Base-by-base conservation (phyloP, 2,329 filamentous ascomycete species). In the Hymenotorrendiella dingleyae region DNA sequence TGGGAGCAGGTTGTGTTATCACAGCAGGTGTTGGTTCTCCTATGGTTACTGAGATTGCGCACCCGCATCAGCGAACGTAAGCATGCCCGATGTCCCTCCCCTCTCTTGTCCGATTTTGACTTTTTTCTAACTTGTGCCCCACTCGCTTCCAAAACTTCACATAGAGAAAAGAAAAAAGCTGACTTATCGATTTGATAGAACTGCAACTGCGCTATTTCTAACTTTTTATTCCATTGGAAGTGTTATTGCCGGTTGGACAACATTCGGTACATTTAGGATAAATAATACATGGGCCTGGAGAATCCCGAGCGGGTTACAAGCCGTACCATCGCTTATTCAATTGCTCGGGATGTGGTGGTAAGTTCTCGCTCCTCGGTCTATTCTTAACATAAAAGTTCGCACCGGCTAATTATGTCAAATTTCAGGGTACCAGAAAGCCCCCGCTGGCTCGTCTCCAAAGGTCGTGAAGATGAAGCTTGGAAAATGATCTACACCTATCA, bases 401-500 rank as follows among this genome's bases (percentile, higher is more conserved):
- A n/a, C n/a, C n/a, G n/a, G n/a, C n/a, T n/a, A n/a, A n/a, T n/a
- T n/a, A 19, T 19, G 7, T 41, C 39, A 12, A 11, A 19, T 11
- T 49, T 46, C 21, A 65, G 73, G 47, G 62, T 78, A 5, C 74
- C 76, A 2, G 75, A 79, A 53, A 72, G 68, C 16, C 76, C 76
- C 6, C 62, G 75, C 42, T 78, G 72, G 72, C 62, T 78, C n/a
- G 72, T 74, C 48, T 68, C 68, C 40, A 68, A 76, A 40, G 72
- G 75, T 46, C 71, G 73, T 12, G 67, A 72, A n/a, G 73, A 78
- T n/a, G 68, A 80, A 48, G 77, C 75, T 0, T 62, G 72, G 14
- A 62, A 66, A 2, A 71, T 75, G 4, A 68, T 86, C 41, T 68
- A 45, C 29, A 49, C 47, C 12, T 72, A 71, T 51, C 69, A 74